These are phyloP conservation scores for Pseudonectria foliicola DNA, from an alignment of 2,329 filamentous ascomycete genomes.

Conservation along the genomic window DNA sequence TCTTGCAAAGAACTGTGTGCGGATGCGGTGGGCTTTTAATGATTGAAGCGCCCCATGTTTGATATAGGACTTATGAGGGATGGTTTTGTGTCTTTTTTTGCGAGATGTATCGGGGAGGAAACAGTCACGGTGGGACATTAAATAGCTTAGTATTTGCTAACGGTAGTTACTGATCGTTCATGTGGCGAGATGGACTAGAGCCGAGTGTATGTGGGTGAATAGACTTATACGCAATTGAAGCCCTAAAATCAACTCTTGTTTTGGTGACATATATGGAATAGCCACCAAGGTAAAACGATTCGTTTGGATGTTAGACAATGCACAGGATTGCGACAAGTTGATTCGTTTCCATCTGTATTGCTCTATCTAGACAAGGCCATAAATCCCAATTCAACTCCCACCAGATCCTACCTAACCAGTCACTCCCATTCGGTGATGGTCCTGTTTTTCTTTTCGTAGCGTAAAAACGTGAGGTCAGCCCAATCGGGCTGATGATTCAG, in stretches of 20 bases:
- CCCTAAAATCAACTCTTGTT: not conserved
- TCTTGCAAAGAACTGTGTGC: constrained; percentile 6
- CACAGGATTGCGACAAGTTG: constrained; percentile 1
- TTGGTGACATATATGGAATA: not conserved
- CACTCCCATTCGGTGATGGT: not conserved
- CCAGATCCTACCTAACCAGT: constrained; percentile 13
- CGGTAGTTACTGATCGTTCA: not conserved
- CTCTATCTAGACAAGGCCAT: constrained; percentile 13
- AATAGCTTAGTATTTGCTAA: not conserved
- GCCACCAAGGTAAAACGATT: not conserved
- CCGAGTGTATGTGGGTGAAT: not conserved
- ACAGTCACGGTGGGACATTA: too few relatives aligned
- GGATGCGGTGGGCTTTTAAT: constrained; percentile 1
- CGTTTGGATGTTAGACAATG: not conserved
- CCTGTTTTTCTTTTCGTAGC: too few relatives aligned
- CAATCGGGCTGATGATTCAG: constrained; percentile 1
- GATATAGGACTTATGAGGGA: not conserved
- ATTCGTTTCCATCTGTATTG: constrained; percentile 1
- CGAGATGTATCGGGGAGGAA: too few relatives aligned
- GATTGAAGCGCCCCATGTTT: not conserved
- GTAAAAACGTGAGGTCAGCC: too few relatives aligned
- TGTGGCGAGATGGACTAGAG: not conserved
- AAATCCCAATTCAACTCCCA: constrained; percentile 20
- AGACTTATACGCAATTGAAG: constrained; percentile 5
- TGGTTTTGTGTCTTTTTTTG: too few relatives aligned